Evolutionary conservation across 1,284 basidiomycete species (phyloP), one percentile per base, ranked within the genome.

Genomic region (Pholiota adiposa): DNA sequence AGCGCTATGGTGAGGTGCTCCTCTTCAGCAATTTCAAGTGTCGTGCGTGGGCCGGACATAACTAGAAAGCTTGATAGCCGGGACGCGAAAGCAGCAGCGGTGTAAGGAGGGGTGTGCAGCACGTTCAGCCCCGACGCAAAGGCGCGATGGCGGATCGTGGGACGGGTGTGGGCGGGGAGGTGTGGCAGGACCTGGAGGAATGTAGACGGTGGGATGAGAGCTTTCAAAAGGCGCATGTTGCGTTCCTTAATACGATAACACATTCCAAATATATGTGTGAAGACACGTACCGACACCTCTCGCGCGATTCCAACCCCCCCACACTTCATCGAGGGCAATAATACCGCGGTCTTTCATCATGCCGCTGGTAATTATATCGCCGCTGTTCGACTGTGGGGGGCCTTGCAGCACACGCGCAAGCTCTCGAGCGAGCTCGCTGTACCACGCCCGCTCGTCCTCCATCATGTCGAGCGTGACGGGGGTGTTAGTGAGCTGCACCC

Each of bases 281-380:
- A 40, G 53, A 23, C 41, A 79, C 93, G 72, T 70, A 95, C 95
- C 89, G 53, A 98, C 90, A 52, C 97, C 97, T 60, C 97, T 79
- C 1, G 94, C 95, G 54, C 97, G 88, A 74, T 98, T 98, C 97
- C 97, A 99, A 1, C 93, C 85, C 44, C 95, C 95, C 97, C 97
- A 99, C 0, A 95, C 91, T 73, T 98, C 96, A 72, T 99, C 97
- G 18, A 98, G 78, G 0, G 90, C 93, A 21, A 98, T 82, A 16
- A 98, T 84, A 0, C 93, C 95, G 44, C 89, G 81, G 34, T 79
- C 77, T 62, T 79, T 80, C 88, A 92, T 89, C 67, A 90, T 78
- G 9, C 89, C 86, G 1, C 77, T 75, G 0, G 48, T 43, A 49
- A 75, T 72, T 58, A 67, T 69, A 62, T 62, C 40, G 70, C 66